Evolutionary conservation across 345 rosid genomes (phyloP), one percentile per base, ranked within the genome.

Genomic region (Rhizophora mangle): DNA sequence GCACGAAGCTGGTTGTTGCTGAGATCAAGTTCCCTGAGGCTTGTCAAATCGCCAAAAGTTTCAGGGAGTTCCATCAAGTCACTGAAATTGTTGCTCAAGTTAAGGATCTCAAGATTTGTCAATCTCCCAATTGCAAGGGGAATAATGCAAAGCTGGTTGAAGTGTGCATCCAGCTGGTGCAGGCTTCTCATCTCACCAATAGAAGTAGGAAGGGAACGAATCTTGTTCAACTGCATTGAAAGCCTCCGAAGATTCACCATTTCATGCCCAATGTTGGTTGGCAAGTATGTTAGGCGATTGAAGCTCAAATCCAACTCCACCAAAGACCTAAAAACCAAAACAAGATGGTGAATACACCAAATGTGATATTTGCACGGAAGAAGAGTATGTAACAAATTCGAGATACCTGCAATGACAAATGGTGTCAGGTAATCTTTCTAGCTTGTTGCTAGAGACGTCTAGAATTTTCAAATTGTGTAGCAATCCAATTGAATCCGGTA

Each of bases 401-500:
- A 62, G 68, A 73, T 77, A 86, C 99, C 92, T 85, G 89, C 99
- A 95, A 37, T 82, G 80, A 60, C 86, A 85, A 70, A 90, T 85
- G 65, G 89, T 72, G 66, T 92, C 97, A 0, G 99, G 96, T 68
- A 95, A 78, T 46, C 83, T 69, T 62, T 71, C 78, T 54, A 95
- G 86, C 80, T 92, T 92, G 80, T 92, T 95, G 78, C 88, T 78
- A 2, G 96, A 88, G 59, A 80, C 91, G 65, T 92, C 71, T 55
- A 95, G 76, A 61, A 83, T 72, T 78, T 90, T 95, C 83, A 92
- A 68, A 60, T 87, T 90, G 0, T 75, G 66, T 59, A 95, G 69
- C 75, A 89, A 77, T 46, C 97, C 98, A 62, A 95, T 80, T 1
- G 99, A 95, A 78, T 92, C 96, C 2, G 99, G 99, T 36, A 95